Evolutionary conservation across 2,329 filamentous ascomycete genomes (phyloP).

Genomic region (Dryadomyces quercus-mongolicae): DNA sequence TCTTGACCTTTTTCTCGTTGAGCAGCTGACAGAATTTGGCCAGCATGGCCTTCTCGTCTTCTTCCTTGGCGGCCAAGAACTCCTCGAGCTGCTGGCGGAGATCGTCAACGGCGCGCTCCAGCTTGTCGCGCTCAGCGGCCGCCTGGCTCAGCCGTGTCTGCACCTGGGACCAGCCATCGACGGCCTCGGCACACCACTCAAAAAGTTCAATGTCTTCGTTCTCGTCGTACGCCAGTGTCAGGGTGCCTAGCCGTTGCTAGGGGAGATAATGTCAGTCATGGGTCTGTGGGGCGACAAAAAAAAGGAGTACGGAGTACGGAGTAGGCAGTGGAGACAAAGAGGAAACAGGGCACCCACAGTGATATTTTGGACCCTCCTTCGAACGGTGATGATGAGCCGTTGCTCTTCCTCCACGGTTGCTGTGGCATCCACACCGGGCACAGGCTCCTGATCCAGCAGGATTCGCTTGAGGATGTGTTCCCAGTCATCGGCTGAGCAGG

Average conservation of each 20-base stretch:
- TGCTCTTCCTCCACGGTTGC: slow-evolving; percentile 43
- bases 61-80: slow-evolving; percentile 51
- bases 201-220: slow-evolving; percentile 52
- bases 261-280: slow-evolving; percentile 13
- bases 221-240: slow-evolving; percentile 42
- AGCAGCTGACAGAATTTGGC: slow-evolving; percentile 59
- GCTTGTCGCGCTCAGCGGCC: slow-evolving; percentile 28
- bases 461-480: slow-evolving; percentile 44
- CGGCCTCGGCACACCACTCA: slow-evolving; percentile 55
- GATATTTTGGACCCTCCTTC: slow-evolving; percentile 55
- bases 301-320: no score
- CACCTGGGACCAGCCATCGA: slow-evolving; percentile 32
- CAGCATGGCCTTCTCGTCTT: slow-evolving; percentile 53
- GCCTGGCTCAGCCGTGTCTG: slow-evolving; percentile 29
- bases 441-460: slow-evolving; percentile 35
- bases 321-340: no score
- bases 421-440: slow-evolving; percentile 44
- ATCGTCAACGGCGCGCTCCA: slow-evolving; percentile 44
- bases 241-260: slow-evolving; percentile 57
- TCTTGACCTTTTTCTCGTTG: slow-evolving; percentile 72
- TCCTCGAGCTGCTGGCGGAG: slow-evolving; percentile 54
- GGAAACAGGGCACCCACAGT: slow-evolving; percentile 30
- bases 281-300: no score
- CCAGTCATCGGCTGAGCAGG: slow-evolving; percentile 55
- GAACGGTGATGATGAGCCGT: slow-evolving; percentile 49